Evolutionary conservation across 176 grass and related monocot species (phyloP), one percentile per base, ranked within the genome.

Genomic region (Oryza punctata): DNA sequence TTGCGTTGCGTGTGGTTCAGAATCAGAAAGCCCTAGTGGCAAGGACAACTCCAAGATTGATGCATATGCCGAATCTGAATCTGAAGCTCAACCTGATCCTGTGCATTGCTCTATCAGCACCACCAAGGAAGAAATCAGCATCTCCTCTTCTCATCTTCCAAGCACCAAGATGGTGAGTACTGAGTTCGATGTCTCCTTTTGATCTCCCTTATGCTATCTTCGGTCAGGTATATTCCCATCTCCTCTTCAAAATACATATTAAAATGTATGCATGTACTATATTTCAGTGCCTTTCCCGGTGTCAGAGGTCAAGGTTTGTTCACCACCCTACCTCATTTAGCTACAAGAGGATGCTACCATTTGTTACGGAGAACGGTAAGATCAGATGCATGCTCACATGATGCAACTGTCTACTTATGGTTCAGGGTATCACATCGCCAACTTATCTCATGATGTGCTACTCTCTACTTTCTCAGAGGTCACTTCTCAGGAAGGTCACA

Each of bases 291-390:
- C 52, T 87, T 81, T 19, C 33, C 30, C 83, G 73, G 49, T 92
- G 82, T 69, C 43, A 76, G 12, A 89, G 75, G 69, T 86, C 89
- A 28, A 95, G 72, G 86, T 82, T 99, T 61, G 86, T 90, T 61
- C 76, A 87, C 29, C 86, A 87, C 18, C 66, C 71, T 30, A 90
- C 88, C 63, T 94, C 93, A 1, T 89, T 99, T 69, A 94, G 91
- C 83, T 99, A 99, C 87, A 96, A 87, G 78, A 88, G 96, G 78
- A 76, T 99, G 85, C 86, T 99, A 69, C 93, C 96, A 70, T 99
- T 84, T 87, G 87, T 99, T 83, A 90, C 69, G 81, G 88, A 99
- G 70, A 82, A 94, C 11, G 91, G 85, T 75, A 94, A 81, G 84
- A 70, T 67, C 16, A 61, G 2, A 23, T 61, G 52, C 59, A 24